Percentiles rank a stretch among this genome's conserved stretches.
Conservation (phyloP, 2,329 filamentous ascomycete species). For the Aspergillus sp. region DNA sequence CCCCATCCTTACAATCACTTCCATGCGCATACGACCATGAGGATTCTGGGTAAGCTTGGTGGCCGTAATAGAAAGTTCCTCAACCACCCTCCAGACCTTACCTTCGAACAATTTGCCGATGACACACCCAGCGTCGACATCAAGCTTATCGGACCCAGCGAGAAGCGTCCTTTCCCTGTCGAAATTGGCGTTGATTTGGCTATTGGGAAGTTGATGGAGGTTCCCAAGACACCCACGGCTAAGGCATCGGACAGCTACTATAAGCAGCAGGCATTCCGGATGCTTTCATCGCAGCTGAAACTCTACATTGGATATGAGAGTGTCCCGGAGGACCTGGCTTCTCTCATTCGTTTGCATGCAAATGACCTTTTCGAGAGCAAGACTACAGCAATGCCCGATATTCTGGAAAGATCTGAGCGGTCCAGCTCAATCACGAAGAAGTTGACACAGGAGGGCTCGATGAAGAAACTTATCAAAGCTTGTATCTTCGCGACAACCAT, state of each 20-base stretch:
- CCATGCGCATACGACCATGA: conserved; percentile 95
- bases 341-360: conserved; percentile 82
- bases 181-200: conserved; percentile 86
- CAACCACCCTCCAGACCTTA: conserved; percentile 81
- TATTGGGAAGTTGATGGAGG: conserved; percentile 82
- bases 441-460: conserved; percentile 73
- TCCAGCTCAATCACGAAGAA: conserved; percentile 86
- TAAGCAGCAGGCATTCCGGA: conserved; percentile 86
- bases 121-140: conserved; percentile 86
- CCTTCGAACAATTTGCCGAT: conserved; percentile 82
- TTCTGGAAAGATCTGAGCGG: conserved; percentile 74
- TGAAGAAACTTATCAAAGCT: conserved; percentile 87
- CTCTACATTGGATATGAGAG: conserved; percentile 84
- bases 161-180: conserved; percentile 83
- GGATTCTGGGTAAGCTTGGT: conserved; percentile 93
- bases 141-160: conserved; percentile 83
- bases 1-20: conserved; percentile 96
- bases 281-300: conserved; percentile 88
- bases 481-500: conserved; percentile 83
- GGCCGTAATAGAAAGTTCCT: conserved; percentile 95
- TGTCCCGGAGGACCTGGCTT: conserved; percentile 84
- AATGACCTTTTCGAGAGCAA: conserved; percentile 78
- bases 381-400: conserved; percentile 66
- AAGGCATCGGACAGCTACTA: conserved; percentile 77
- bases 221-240: conserved; percentile 62